Base-by-base conservation (phyloP, 225 moss, liverwort and hornwort genomes). In the Physcomitrium patens region DNA sequence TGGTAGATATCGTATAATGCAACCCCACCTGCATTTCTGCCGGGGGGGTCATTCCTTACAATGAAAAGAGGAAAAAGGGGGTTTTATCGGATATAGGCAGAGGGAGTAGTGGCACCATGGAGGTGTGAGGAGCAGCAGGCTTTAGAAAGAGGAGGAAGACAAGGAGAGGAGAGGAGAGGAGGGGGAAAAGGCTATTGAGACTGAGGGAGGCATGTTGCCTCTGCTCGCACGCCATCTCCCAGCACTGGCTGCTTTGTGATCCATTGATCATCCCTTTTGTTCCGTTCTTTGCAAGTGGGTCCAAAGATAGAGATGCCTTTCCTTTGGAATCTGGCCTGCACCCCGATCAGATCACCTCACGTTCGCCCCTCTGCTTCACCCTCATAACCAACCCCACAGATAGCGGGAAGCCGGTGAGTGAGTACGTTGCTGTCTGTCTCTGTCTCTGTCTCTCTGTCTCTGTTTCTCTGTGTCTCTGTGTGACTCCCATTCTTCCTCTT, bases 171-270 rank as follows among this genome's bases (percentile, higher is more conserved):
- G 1, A 12, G 12, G 44, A 43, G 18, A 26, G 17, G 48, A 24
- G 16, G 8, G 8, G 9, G 18, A 15, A 26, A 16, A 43, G 43
- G 58, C 31, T 37, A 37, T n/a, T 37, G 31, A 37, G 31, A 37
- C 31, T 0, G 17, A 47, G 71, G 59, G 17, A 47, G 71, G 59
- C 45, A 71, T 60, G 60, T 49, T n/a, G 59, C 43, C 60, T 14
- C 13, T 20, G 31, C 18, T 48, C 49, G 10, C 72, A 72, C 72
- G 72, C 72, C 72, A 72, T 72, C 72, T 47, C 28, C 60, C 13
- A 3, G 31, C 31, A 37, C 31, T 37, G 31, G 26, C 17, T 12
- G 31, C 60, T 48, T 61, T 72, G 72, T 37, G 31, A 37, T 37
- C 31, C 31, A 49, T 13, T 52, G 12, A 18, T 37, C 31, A 37